Conservation (phyloP, 2,329 filamentous ascomycete species). For the Trichoderma simmonsii region DNA sequence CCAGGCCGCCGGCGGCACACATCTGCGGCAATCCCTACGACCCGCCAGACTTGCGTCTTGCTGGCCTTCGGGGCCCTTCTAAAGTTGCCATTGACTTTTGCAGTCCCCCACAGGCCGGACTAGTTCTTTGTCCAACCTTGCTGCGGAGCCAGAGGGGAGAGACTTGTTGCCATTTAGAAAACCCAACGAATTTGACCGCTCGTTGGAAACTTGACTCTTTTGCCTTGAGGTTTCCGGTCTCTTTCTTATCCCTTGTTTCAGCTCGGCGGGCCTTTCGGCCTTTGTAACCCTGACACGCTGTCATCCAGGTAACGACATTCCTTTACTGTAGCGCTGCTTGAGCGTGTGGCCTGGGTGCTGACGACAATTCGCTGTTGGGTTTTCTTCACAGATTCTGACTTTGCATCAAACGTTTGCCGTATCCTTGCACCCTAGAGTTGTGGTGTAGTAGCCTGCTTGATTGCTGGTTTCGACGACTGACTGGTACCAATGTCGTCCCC, state of each 20-base stretch:
- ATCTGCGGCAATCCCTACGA: not conserved
- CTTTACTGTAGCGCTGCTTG: not conserved
- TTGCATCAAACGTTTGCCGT: not conserved
- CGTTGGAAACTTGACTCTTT: not conserved
- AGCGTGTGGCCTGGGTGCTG: not conserved
- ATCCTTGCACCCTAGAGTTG: not conserved
- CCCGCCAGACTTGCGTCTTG: not conserved
- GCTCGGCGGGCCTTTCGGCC: not conserved
- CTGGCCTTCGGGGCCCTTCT: not conserved
- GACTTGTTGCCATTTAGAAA: not conserved
- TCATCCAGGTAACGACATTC: conserved; percentile 1
- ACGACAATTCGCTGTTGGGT: not conserved
- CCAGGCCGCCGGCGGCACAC: not conserved
- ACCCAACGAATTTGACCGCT: not conserved
- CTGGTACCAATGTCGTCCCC: conserved; percentile 25
- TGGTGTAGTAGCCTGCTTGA: conserved; percentile 1
- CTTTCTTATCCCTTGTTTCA: not conserved
- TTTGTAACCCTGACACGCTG: not conserved
- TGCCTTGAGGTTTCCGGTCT: not conserved
- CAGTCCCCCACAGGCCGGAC: not conserved
- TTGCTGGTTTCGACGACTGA: not conserved
- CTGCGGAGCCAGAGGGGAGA: not conserved
- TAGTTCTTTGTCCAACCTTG: not conserved
- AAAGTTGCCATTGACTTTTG: not conserved
- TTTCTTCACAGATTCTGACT: not conserved